Base-by-base conservation (phyloP, 192 early-diverging fungal species). In the Linnemannia elongata region DNA sequence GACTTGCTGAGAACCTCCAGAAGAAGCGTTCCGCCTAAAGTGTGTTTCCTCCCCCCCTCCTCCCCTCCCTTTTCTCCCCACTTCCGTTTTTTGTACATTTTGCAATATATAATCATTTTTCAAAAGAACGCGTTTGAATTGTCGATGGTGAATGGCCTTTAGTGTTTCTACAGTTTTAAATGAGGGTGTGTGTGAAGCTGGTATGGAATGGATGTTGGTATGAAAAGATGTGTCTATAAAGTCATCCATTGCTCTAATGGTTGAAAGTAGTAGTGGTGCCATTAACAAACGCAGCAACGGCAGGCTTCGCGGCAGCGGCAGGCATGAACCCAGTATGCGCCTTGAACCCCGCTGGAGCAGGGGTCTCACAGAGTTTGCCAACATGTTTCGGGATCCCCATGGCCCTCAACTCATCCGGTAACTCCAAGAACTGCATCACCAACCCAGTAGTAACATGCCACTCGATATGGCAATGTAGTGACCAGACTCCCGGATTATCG, bases 1-100 rank as follows among this genome's bases (percentile, higher is more conserved):
- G 94, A 76, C 94, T 99, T 82, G 95, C 96, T 76, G 92, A 93
- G 78, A 91, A 91, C 72, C 89, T 95, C 75, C 81, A 90, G 82
- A 88, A 87, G 72, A 87, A 87, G 85, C 79, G 75, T 22, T 52
- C 27, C 75, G 82, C 82, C 69, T 84, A 84, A 84, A 84, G n/a
- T n/a, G 13, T 39, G 17, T 71, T 4, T 15, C 1, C 24, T 35
- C 24, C 39, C 24, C 24, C 9, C 6, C 38, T 20, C 10, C 33
- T 4, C 33, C 20, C 39, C 45, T 36, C 8, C 38, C n/a, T 35
- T 15, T 10, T 47, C 41, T 52, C 41, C 35, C 36, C 7, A 12
- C 27, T 20, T 27, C 22, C 55, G 1, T 60, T 60, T 27, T 66
- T 66, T 66, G 60, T 66, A 66, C 60, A 66, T 66, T 66, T 30